A percentile compares a stretch with the other conserved stretches of the same genome.
These are phyloP conservation scores for Handroanthus guayacan DNA, from an alignment of 257 asterid genomes.

Conservation along the genomic window DNA sequence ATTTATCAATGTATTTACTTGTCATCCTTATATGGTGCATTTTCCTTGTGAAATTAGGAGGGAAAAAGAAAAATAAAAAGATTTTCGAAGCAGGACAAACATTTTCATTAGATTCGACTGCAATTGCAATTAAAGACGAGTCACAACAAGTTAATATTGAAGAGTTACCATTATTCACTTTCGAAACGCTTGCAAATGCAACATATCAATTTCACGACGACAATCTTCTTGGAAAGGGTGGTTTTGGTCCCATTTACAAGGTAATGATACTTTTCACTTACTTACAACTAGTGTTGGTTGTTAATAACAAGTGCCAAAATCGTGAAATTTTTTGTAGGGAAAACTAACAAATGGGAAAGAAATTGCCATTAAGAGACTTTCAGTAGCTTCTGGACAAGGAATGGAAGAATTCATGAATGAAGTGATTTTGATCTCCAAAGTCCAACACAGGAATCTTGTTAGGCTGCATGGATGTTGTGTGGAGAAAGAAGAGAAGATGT, in stretches of 20 bases:
- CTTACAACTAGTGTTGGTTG: background rate
- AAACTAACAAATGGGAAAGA: slow-evolving; percentile 50
- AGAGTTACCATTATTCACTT: slow-evolving; percentile 53
- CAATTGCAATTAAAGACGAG: slow-evolving; percentile 37
- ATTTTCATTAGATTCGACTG: slow-evolving; percentile 33
- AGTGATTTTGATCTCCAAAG: slow-evolving; percentile 60
- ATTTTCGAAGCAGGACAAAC: slow-evolving; percentile 35
- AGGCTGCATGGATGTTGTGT: slow-evolving; percentile 58
- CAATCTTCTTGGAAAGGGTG: slow-evolving; percentile 65
- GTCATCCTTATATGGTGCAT: background rate
- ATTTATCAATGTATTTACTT: background rate
- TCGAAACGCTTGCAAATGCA: slow-evolving; percentile 54
- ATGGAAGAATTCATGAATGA: slow-evolving; percentile 65
- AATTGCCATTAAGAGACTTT: slow-evolving; percentile 67
- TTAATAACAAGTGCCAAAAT: background rate
- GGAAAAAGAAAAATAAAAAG: slow-evolving; percentile 24
- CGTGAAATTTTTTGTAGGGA: slow-evolving; percentile 37
- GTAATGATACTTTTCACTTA: slow-evolving; percentile 30
- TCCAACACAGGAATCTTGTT: slow-evolving; percentile 67
- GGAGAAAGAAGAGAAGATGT: slow-evolving; percentile 57
- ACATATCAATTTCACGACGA: slow-evolving; percentile 49
- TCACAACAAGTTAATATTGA: slow-evolving; percentile 45
- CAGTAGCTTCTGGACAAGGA: slow-evolving; percentile 61
- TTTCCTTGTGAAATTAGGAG: slow-evolving; percentile 31
- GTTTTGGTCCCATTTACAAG: slow-evolving; percentile 73